Evolutionary conservation across 129 eudicot genomes (phyloP).

Genomic region (Escallonia herrerae): DNA sequence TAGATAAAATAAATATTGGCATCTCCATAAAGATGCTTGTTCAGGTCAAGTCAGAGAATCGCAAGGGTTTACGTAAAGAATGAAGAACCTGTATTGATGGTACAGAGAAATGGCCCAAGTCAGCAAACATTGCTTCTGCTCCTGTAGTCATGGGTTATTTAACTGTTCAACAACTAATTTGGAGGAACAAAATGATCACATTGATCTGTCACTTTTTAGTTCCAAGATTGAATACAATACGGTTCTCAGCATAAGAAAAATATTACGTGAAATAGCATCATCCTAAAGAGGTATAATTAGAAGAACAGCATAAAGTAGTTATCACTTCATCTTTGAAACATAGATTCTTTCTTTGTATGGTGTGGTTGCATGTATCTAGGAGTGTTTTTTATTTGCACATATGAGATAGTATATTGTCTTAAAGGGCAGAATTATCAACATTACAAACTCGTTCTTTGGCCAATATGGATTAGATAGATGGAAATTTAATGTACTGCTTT

Average conservation of each 20-base stretch:
- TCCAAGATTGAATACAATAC: neutral
- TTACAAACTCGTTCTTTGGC: no score
- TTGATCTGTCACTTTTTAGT: neutral
- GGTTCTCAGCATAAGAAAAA: neutral
- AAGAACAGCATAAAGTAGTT: no score
- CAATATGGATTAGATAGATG: no score
- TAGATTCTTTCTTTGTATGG: no score
- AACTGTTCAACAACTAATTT: neutral
- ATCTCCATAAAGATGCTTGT: neutral
- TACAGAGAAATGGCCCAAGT: constrained; percentile 93
- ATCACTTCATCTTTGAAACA: no score
- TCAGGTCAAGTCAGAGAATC: neutral
- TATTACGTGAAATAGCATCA: neutral
- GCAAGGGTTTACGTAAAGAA: neutral
- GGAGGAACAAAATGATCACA: neutral
- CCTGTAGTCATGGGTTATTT: constrained; percentile 40
- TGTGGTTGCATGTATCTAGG: no score
- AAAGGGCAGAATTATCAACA: no score
- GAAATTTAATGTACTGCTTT: no score
- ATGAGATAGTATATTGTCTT: no score
- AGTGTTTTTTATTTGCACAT: no score
- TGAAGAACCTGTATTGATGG: constrained; percentile 74
- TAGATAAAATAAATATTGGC: constrained; percentile 1
- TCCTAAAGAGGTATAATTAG: no score
- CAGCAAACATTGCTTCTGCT: constrained; percentile 99